Percentiles rank a stretch among this genome's conserved stretches.
These are phyloP conservation scores for Solanum clarkiae DNA, from an alignment of 257 asterid species.

Conservation along the genomic window DNA sequence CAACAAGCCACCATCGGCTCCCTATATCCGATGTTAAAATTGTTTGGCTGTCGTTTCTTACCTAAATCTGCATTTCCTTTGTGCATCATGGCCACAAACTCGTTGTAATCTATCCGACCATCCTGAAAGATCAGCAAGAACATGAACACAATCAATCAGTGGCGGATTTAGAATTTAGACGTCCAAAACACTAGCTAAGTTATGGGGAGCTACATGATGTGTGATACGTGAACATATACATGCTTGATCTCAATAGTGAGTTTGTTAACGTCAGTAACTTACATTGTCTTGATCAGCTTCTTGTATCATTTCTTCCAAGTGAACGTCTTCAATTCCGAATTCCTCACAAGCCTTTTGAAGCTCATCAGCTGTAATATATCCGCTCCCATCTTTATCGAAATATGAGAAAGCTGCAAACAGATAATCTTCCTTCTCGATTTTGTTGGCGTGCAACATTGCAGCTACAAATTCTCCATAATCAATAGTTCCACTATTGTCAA, in stretches of 20 bases:
- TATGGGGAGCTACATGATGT: neutral
- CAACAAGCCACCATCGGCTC: constrained; percentile 9
- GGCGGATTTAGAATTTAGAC: neutral
- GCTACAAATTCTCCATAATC: constrained; percentile 89
- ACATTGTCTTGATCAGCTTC: constrained; percentile 88
- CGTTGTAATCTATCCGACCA: constrained; percentile 36
- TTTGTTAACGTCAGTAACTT: constrained; percentile 5
- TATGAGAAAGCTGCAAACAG: constrained; percentile 67
- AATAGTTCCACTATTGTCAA: constrained; percentile 80
- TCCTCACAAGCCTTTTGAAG: constrained; percentile 84
- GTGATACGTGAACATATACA: neutral
- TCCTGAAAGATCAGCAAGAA: constrained; percentile 14
- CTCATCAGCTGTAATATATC: constrained; percentile 73
- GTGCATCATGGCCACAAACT: constrained; percentile 50
- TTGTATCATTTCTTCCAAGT: constrained; percentile 61
- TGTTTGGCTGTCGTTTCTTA: constrained; percentile 11
- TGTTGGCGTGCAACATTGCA: constrained; percentile 83
- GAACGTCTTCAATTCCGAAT: constrained; percentile 52
- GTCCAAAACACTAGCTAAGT: neutral
- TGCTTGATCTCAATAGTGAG: neutral
- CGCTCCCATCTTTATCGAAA: constrained; percentile 83
- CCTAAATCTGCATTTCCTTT: constrained; percentile 26
- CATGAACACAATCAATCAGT: neutral
- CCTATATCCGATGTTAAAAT: constrained; percentile 6
- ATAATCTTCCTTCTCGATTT: constrained; percentile 73